A percentile compares a stretch with the other conserved stretches of the same genome.
These are phyloP conservation scores for Brassica cretica DNA, from an alignment of 345 rosid species.

Conservation along the genomic window DNA sequence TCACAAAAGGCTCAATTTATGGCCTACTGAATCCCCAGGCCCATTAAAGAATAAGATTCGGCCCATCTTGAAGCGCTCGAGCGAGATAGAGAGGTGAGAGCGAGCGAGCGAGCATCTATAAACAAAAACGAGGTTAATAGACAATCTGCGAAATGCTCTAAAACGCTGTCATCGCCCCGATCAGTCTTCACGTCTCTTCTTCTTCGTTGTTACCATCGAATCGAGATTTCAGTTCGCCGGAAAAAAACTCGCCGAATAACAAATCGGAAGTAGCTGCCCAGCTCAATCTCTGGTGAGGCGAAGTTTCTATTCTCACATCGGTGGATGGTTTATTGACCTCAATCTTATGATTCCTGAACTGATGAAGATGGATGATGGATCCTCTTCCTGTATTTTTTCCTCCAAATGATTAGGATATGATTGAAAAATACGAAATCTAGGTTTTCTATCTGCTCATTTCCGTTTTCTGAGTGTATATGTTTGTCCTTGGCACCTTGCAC, in stretches of 20 bases:
- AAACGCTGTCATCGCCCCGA: slow-evolving; percentile 40
- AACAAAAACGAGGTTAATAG: slow-evolving; percentile 6
- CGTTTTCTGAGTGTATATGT: slow-evolving; percentile 1
- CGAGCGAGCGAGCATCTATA: slow-evolving; percentile 11
- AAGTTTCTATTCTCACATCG: slow-evolving; percentile 20
- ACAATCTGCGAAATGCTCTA: slow-evolving; percentile 32
- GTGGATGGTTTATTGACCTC: slow-evolving; percentile 19
- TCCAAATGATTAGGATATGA: neutral
- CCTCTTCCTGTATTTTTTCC: neutral
- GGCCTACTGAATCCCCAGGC: neutral
- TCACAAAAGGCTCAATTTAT: neutral
- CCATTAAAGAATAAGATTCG: neutral
- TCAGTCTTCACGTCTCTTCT: slow-evolving; percentile 41
- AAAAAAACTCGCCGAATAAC: neutral
- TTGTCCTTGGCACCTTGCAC: neutral
- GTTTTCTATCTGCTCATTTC: slow-evolving; percentile 26
- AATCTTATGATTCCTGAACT: slow-evolving; percentile 19
- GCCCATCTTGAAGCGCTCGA: slow-evolving; percentile 19
- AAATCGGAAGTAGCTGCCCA: slow-evolving; percentile 29
- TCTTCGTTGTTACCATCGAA: slow-evolving; percentile 35
- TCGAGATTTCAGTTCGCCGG: slow-evolving; percentile 35
- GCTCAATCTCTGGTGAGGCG: slow-evolving; percentile 39
- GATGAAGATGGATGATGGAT: slow-evolving; percentile 19
- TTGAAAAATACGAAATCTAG: slow-evolving; percentile 33
- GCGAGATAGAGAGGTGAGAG: slow-evolving; percentile 14